Conservation (phyloP, 1,284 basidiomycete genomes). For the Cryptococcus sp. region DNA sequence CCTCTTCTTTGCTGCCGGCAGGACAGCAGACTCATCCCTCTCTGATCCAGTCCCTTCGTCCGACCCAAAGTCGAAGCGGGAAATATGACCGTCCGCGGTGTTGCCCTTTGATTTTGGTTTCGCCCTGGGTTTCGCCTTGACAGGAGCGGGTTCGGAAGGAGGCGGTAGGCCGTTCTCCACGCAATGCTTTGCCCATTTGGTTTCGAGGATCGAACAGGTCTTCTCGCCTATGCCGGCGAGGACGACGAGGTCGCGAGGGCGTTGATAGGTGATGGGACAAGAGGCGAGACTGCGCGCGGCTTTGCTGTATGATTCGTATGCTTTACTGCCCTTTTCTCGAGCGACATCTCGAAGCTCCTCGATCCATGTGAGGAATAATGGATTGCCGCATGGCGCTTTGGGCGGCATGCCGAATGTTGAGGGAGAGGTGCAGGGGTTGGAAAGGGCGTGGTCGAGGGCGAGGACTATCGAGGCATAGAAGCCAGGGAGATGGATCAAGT, state of each 20-base stretch:
- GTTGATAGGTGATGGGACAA: slow-evolving; percentile 37
- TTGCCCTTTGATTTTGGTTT: slow-evolving; percentile 1
- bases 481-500: too few species aligned
- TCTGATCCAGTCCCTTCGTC: slow-evolving; percentile 8
- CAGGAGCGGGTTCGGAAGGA: slow-evolving; percentile 4
- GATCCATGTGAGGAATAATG: slow-evolving; percentile 42
- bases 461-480: too few species aligned
- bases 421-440: too few species aligned
- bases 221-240: slow-evolving; percentile 40
- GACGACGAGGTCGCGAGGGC: slow-evolving; percentile 34
- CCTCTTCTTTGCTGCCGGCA: slow-evolving; percentile 15
- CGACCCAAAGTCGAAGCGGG: not conserved
- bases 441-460: too few species aligned
- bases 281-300: slow-evolving; percentile 33
- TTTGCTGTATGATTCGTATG: slow-evolving; percentile 35
- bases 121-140: not conserved
- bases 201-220: slow-evolving; percentile 34
- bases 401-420: slow-evolving; percentile 10
- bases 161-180: slow-evolving; percentile 26
- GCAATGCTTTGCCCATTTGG: slow-evolving; percentile 31
- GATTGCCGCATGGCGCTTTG: slow-evolving; percentile 38
- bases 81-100: not conserved
- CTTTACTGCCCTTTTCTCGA: slow-evolving; percentile 31
- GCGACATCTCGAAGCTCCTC: slow-evolving; percentile 41
- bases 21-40: slow-evolving; percentile 1